Evolutionary conservation across 345 rosid genomes (phyloP).

Genomic region (Lepidium didymum): DNA sequence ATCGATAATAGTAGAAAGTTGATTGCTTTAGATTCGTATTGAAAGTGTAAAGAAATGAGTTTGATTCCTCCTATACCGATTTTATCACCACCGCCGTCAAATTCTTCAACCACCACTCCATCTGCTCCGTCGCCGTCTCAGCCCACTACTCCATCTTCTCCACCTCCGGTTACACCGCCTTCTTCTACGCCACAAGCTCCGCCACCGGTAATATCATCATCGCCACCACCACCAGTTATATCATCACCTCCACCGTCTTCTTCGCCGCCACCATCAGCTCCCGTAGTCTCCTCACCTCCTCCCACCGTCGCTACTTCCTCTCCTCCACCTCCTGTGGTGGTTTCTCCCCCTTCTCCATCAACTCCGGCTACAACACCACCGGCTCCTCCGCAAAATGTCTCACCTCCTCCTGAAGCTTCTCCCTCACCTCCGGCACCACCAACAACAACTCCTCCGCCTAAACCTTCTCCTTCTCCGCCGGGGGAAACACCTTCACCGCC

Average conservation of each 20-base stretch:
- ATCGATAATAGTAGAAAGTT: constrained; percentile 1
- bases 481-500: constrained; percentile 44
- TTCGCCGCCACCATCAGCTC: constrained; percentile 41
- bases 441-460: constrained; percentile 33
- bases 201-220: constrained; percentile 33
- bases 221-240: constrained; percentile 40
- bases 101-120: constrained; percentile 34
- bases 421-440: constrained; percentile 42
- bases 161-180: constrained; percentile 42
- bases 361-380: constrained; percentile 47
- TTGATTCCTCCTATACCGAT: constrained; percentile 41
- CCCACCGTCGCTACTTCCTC: constrained; percentile 40
- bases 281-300: constrained; percentile 41
- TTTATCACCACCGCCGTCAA: constrained; percentile 33
- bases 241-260: constrained; percentile 39
- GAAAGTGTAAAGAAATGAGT: constrained; percentile 37
- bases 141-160: constrained; percentile 36
- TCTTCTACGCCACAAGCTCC: constrained; percentile 42
- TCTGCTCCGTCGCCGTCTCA: constrained; percentile 39
- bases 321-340: constrained; percentile 32
- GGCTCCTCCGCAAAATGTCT: constrained; percentile 43
- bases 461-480: constrained; percentile 46
- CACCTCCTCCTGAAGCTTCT: constrained; percentile 32
- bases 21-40: neutral
- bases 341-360: constrained; percentile 29